Percentiles rank a stretch among this genome's conserved stretches.
These are phyloP conservation scores for Cladophialophora carrionii DNA, from an alignment of 2,329 filamentous ascomycete species.

Conservation along the genomic window DNA sequence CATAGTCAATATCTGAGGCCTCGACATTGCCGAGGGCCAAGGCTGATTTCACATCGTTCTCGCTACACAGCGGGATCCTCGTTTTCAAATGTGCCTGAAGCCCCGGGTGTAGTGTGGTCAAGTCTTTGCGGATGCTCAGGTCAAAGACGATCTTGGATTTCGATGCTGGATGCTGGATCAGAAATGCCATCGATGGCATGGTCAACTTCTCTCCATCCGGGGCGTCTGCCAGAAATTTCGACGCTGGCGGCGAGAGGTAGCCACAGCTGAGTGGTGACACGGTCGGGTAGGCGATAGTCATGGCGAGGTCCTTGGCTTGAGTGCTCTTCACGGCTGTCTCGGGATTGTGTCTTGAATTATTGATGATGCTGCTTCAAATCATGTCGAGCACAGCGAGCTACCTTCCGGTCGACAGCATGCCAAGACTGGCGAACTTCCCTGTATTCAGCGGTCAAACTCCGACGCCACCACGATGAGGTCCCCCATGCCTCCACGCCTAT, in stretches of 20 bases:
- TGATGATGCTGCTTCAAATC: neutral
- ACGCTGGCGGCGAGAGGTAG: slow-evolving; percentile 21
- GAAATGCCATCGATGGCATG: slow-evolving; percentile 41
- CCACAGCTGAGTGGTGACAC: slow-evolving; percentile 20
- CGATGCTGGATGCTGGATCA: slow-evolving; percentile 38
- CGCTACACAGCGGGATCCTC: slow-evolving; percentile 51
- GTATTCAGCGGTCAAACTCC: slow-evolving; percentile 7
- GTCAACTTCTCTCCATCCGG: slow-evolving; percentile 26
- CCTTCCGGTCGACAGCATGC: neutral
- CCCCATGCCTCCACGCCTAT: slow-evolving; percentile 2
- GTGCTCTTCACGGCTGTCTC: neutral
- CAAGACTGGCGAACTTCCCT: neutral
- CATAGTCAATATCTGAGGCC: slow-evolving; percentile 43
- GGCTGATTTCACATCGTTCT: slow-evolving; percentile 51
- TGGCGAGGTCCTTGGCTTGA: neutral
- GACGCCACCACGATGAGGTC: slow-evolving; percentile 1
- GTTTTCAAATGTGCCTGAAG: slow-evolving; percentile 52
- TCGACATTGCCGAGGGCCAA: slow-evolving; percentile 46
- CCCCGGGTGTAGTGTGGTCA: slow-evolving; percentile 48
- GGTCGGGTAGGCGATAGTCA: slow-evolving; percentile 19
- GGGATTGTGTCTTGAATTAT: slow-evolving; percentile 1
- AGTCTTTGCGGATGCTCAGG: slow-evolving; percentile 55
- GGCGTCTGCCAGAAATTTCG: slow-evolving; percentile 18
- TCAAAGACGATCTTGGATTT: slow-evolving; percentile 54
- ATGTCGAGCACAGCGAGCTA: neutral